Evolutionary conservation across 805 yeast genomes (phyloP).

Genomic region (Cyberlindnera mrakii): DNA sequence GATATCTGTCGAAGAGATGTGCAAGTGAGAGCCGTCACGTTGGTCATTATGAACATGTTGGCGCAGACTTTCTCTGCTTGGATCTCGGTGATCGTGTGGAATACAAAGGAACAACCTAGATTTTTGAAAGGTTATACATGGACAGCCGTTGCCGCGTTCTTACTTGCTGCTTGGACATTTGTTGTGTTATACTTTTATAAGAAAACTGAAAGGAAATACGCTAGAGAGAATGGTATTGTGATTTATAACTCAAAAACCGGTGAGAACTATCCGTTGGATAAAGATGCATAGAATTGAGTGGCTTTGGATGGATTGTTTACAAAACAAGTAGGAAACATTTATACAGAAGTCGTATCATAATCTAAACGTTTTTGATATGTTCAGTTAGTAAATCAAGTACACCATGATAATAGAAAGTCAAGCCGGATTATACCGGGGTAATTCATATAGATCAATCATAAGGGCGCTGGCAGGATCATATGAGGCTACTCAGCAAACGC

Average conservation of each 20-base stretch:
- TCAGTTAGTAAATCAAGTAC: too few species aligned
- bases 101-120: slow-evolving; percentile 49
- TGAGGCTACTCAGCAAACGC: too few species aligned
- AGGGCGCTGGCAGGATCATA: too few species aligned
- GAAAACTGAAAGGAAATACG: slow-evolving; percentile 32
- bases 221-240: slow-evolving; percentile 33
- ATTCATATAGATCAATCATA: too few species aligned
- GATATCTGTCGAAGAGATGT: slow-evolving; percentile 52
- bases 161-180: slow-evolving; percentile 23
- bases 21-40: slow-evolving; percentile 43
- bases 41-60: slow-evolving; percentile 43
- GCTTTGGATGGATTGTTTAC: too few species aligned
- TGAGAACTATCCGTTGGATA: slow-evolving; percentile 5
- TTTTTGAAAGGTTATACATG: slow-evolving; percentile 45
- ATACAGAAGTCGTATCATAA: too few species aligned
- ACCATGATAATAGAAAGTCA: too few species aligned
- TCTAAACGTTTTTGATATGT: too few species aligned
- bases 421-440: too few species aligned
- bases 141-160: slow-evolving; percentile 31
- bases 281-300: too few species aligned
- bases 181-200: slow-evolving; percentile 31
- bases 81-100: slow-evolving; percentile 28
- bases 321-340: too few species aligned
- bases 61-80: slow-evolving; percentile 46
- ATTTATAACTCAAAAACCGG: slow-evolving; percentile 23